Evolutionary conservation across 306 rosid species (phyloP), one percentile per base, ranked within the genome.

Genomic region (Cucumis melo): DNA sequence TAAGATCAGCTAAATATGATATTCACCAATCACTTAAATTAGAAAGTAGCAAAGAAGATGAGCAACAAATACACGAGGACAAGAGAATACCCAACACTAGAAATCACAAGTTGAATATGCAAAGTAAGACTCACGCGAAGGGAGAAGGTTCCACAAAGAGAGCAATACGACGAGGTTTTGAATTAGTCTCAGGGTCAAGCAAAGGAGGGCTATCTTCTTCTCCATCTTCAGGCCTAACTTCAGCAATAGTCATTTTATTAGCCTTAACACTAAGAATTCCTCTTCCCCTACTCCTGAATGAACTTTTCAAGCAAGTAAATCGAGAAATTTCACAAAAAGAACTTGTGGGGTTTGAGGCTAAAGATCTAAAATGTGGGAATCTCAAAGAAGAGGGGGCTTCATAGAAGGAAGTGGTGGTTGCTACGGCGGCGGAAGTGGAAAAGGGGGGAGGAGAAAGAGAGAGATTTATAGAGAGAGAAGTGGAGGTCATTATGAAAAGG

Each of bases 91-190:
- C 20, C 46, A 56, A 74, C 38, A 16, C 12, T 0, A 46, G 36
- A 71, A 48, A 27, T 15, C 7, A 16, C 42, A 24, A 15, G 53
- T 71, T 8, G 24, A 24, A 24, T 14, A 23, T 4, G 16, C 7
- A 46, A 19, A 77, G 50, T 64, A 51, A 74, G 10, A 85, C 97
- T 88, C 82, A 92, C 99, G 99, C 90, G 76, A 94, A 94, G 56
- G 99, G 99, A 73, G 99, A 94, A 87, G 99, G 99, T 86, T 94
- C 99, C 34, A 94, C 96, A 60, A 94, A 94, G 71, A 94, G 93
- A 74, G 99, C 99, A 81, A 94, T 94, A 74, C 99, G 84, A 56
- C 98, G 93, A 80, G 99, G 99, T 68, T 84, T 86, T 0, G 92
- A 87, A 77, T 82, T 87, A 74, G 7, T 75, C 78, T 92, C 97